Conservation (phyloP, 176 grass and related monocot species). For the Urochloa ruziziensis region DNA sequence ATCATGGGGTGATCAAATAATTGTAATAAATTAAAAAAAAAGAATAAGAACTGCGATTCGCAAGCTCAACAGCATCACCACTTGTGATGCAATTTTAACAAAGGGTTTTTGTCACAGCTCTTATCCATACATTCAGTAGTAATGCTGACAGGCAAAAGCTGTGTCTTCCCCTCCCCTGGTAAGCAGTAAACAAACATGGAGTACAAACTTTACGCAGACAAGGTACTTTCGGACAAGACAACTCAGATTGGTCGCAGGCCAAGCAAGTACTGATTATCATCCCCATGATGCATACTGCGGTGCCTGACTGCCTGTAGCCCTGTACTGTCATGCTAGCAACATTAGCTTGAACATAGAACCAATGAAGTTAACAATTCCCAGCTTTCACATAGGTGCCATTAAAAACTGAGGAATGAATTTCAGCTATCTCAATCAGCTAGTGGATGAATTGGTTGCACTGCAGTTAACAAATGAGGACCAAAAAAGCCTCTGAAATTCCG, state of each 20-base stretch:
- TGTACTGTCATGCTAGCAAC: slow-evolving; percentile 46
- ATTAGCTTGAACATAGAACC: neutral
- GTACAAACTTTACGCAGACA: neutral
- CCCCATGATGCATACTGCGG: slow-evolving; percentile 48
- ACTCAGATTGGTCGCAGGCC: neutral
- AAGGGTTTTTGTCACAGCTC: neutral
- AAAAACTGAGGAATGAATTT: neutral
- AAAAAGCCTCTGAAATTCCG: neutral
- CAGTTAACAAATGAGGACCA: neutral
- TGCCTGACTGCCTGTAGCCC: no score
- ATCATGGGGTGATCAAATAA: neutral
- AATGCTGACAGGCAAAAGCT: neutral
- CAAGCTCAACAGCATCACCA: neutral
- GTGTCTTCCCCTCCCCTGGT: no score
- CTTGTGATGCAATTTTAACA: neutral
- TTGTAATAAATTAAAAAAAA: neutral
- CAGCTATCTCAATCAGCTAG: neutral
- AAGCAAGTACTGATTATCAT: slow-evolving; percentile 23
- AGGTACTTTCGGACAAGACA: neutral
- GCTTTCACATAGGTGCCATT: neutral
- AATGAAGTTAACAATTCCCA: neutral
- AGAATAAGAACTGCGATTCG: neutral
- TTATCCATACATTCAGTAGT: neutral
- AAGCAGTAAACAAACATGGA: neutral
- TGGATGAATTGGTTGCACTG: neutral